phyloP scores from a whole-genome alignment of 2,329 filamentous ascomycete species.

The Botrytis aclada region DNA sequence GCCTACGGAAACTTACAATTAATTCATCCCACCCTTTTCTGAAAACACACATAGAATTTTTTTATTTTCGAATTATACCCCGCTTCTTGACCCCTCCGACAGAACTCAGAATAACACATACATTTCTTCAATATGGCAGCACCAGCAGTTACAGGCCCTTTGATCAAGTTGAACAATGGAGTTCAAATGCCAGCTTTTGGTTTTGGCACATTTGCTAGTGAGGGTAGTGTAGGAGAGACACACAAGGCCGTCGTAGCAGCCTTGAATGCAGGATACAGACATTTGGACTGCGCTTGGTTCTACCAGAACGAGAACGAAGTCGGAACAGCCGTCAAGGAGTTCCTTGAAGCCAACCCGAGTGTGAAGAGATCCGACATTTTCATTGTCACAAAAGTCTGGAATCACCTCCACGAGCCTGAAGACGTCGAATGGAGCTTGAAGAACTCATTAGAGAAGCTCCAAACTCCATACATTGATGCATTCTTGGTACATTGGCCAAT shows the following conservation, averaged over 20 bases:
- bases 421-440: slow-evolving; percentile 67
- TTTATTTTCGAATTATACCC: slow-evolving; percentile 7
- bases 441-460: slow-evolving; percentile 67
- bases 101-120: slow-evolving; percentile 2
- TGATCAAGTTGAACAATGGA: slow-evolving; percentile 37
- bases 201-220: slow-evolving; percentile 40
- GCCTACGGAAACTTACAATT: neutral
- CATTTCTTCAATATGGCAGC: slow-evolving; percentile 29
- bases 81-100: neutral
- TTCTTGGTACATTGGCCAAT: slow-evolving; percentile 80
- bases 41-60: slow-evolving; percentile 8
- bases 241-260: slow-evolving; percentile 53
- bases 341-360: slow-evolving; percentile 56
- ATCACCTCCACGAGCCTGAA: slow-evolving; percentile 57
- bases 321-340: slow-evolving; percentile 72
- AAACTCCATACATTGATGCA: slow-evolving; percentile 76
- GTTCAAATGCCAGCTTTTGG: slow-evolving; percentile 43
- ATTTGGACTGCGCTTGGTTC: slow-evolving; percentile 71
- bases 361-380: slow-evolving; percentile 49
- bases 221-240: slow-evolving; percentile 40
- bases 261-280: slow-evolving; percentile 61
- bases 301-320: slow-evolving; percentile 82
- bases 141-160: slow-evolving; percentile 26
- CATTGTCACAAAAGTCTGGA: slow-evolving; percentile 40
- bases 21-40: neutral